A percentile compares a stretch with the other conserved stretches of the same genome.
phyloP scores from a whole-genome alignment of 2,329 filamentous ascomycete genomes.

The Chalara sp. region DNA sequence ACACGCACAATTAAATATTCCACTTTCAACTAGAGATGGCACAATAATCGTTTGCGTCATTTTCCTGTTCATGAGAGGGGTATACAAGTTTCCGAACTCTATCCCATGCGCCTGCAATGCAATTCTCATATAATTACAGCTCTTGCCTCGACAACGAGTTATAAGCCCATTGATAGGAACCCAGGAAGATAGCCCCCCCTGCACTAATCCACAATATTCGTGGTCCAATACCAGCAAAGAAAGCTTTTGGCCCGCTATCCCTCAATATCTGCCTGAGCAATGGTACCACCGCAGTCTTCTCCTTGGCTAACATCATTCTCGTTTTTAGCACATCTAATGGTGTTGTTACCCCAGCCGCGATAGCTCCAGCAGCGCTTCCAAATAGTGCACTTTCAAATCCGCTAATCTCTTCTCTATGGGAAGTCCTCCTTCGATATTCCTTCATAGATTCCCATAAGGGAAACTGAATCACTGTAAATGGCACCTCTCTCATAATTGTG shows the following conservation, averaged over 20 bases:
- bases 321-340: conserved; percentile 97
- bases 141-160: conserved; percentile 51
- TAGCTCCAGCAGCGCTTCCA: conserved; percentile 74
- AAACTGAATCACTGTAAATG: conserved; percentile 96
- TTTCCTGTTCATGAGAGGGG: background rate
- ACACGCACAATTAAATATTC: too few species aligned
- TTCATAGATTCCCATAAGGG: conserved; percentile 95
- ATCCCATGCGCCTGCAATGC: background rate
- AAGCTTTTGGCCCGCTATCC: conserved; percentile 58
- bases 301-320: conserved; percentile 80
- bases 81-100: background rate
- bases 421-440: conserved; percentile 49
- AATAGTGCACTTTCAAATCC: conserved; percentile 78
- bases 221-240: conserved; percentile 73
- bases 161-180: conserved; percentile 83
- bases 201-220: conserved; percentile 91
- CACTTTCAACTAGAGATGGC: too few species aligned
- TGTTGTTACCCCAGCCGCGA: conserved; percentile 84
- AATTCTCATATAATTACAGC: background rate
- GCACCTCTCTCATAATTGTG: conserved; percentile 91
- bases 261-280: conserved; percentile 60
- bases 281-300: conserved; percentile 50
- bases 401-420: conserved; percentile 44
- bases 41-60: too few species aligned
- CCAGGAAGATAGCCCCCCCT: conserved; percentile 89